Percentiles rank a stretch among this genome's conserved stretches.
phyloP scores from a whole-genome alignment of 1,284 basidiomycete genomes.

The Chiua sp. region DNA sequence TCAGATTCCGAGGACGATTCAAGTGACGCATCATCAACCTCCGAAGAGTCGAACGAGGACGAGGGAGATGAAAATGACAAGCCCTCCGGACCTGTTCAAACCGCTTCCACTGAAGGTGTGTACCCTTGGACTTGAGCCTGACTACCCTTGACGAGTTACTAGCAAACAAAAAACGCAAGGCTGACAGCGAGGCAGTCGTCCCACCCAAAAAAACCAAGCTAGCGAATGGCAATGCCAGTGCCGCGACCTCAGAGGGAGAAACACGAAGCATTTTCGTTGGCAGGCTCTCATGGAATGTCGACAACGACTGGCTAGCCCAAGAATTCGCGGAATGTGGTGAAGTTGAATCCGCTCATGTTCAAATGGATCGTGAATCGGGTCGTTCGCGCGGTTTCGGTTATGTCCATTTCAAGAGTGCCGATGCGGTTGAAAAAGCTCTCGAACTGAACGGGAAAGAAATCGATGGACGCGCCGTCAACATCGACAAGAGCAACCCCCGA shows the following conservation, averaged over 20 bases:
- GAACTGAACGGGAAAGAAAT: conserved; percentile 84
- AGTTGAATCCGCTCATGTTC: conserved; percentile 87
- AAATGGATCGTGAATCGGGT: conserved; percentile 90
- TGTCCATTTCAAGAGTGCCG: conserved; percentile 87
- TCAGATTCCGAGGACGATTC: conserved; percentile 2
- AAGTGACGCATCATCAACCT: conserved; percentile 13
- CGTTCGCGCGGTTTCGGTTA: conserved; percentile 94
- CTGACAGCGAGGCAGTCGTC: conserved; percentile 63
- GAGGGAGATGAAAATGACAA: conserved; percentile 20
- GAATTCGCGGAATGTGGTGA: conserved; percentile 93
- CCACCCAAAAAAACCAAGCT: conserved; percentile 88
- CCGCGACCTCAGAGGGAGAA: conserved; percentile 52
- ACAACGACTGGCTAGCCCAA: conserved; percentile 93
- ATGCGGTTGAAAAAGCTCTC: conserved; percentile 81
- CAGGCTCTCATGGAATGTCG: conserved; percentile 95
- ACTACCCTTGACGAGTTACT: conserved; percentile 21
- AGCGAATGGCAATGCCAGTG: conserved; percentile 57
- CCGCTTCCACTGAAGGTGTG: conserved; percentile 13
- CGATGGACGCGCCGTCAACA: conserved; percentile 89
- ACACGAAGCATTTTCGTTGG: conserved; percentile 91
- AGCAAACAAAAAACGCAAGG: conserved; percentile 81
- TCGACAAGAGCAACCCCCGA: conserved; percentile 80
- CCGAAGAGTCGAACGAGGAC: conserved; percentile 19
- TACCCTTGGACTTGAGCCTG: conserved; percentile 27
- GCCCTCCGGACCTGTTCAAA: neutral